Evolutionary conservation across 1,284 basidiomycete species (phyloP).

Genomic region (Pascua guehoae): DNA sequence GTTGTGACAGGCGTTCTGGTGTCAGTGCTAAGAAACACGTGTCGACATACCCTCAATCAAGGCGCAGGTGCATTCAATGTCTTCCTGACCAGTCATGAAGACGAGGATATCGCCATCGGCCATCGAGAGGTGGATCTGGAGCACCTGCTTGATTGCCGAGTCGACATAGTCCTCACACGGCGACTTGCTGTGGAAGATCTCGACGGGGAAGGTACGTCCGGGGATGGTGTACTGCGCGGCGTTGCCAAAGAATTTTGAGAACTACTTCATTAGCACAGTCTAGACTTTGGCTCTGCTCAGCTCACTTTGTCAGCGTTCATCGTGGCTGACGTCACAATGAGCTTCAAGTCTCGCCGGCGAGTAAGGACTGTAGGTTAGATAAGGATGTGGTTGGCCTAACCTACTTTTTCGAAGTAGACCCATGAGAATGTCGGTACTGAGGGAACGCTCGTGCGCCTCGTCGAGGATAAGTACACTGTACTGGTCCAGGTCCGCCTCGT

Average conservation of each 20-base stretch:
- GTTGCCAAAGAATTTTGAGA: slow-evolving; percentile 90
- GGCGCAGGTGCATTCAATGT: slow-evolving; percentile 92
- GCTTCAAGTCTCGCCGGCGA: slow-evolving; percentile 82
- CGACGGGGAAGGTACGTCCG: slow-evolving; percentile 97
- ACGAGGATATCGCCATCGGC: slow-evolving; percentile 95
- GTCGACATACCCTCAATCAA: slow-evolving; percentile 69
- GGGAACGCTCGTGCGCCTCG: slow-evolving; percentile 92
- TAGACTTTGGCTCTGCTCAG: too few relatives aligned
- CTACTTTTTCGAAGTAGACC: slow-evolving; percentile 86
- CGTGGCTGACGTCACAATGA: slow-evolving; percentile 96
- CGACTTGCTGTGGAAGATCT: slow-evolving; percentile 90
- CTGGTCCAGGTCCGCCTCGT: slow-evolving; percentile 90
- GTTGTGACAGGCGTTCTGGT: slow-evolving; percentile 80
- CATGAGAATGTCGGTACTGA: slow-evolving; percentile 97
- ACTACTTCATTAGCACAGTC: slow-evolving; percentile 55
- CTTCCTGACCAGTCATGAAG: slow-evolving; percentile 99
- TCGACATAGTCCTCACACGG: slow-evolving; percentile 99
- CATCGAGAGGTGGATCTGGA: slow-evolving; percentile 90
- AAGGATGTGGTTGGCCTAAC: slow-evolving; percentile 31
- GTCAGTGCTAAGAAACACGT: slow-evolving; percentile 25
- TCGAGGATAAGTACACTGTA: slow-evolving; percentile 96
- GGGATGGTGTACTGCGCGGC: slow-evolving; percentile 96
- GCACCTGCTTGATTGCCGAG: slow-evolving; percentile 92
- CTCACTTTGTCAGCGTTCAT: slow-evolving; percentile 96
- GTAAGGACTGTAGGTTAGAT: slow-evolving; percentile 65